Percentiles rank a stretch among this genome's conserved stretches.
Evolutionary conservation across 2,329 filamentous ascomycete species (phyloP).

Genomic region (Gaeumannomyces sp.): DNA sequence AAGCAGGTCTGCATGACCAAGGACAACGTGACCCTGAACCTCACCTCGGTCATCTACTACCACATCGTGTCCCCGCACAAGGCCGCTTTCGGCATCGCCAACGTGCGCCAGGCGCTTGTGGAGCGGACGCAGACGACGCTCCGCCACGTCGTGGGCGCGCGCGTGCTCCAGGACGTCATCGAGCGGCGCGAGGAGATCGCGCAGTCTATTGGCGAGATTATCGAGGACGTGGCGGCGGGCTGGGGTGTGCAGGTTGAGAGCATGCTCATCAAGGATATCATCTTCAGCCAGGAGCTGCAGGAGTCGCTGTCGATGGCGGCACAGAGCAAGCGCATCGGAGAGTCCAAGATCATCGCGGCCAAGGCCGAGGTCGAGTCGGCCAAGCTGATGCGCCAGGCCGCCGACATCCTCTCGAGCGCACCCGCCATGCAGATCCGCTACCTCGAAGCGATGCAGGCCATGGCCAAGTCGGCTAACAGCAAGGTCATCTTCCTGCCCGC

Average conservation of each 20-base stretch:
- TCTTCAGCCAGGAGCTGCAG: slow-evolving; percentile 93
- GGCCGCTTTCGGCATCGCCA: slow-evolving; percentile 91
- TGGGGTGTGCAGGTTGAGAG: slow-evolving; percentile 97
- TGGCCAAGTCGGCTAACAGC: slow-evolving; percentile 88
- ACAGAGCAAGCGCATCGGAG: slow-evolving; percentile 96
- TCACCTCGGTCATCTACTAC: slow-evolving; percentile 99
- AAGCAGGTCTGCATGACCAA: slow-evolving; percentile 99
- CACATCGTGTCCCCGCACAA: slow-evolving; percentile 94
- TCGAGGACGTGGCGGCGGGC: slow-evolving; percentile 86
- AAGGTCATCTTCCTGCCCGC: slow-evolving; percentile 82
- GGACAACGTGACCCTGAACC: slow-evolving; percentile 90
- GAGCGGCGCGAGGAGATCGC: slow-evolving; percentile 97
- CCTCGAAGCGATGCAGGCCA: slow-evolving; percentile 96
- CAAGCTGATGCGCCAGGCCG: slow-evolving; percentile 88
- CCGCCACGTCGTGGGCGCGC: slow-evolving; percentile 90
- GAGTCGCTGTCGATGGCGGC: slow-evolving; percentile 97
- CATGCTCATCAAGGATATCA: slow-evolving; percentile 99
- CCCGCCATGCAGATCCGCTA: slow-evolving; percentile 98
- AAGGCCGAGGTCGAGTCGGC: slow-evolving; percentile 95
- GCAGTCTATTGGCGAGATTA: slow-evolving; percentile 91
- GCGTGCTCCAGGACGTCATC: slow-evolving; percentile 95
- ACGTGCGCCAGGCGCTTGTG: slow-evolving; percentile 90
- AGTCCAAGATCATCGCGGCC: slow-evolving; percentile 96
- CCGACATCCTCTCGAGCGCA: slow-evolving; percentile 84
- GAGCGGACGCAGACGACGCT: slow-evolving; percentile 95